Evolutionary conservation across 2,329 filamentous ascomycete genomes (phyloP).

Genomic region (Arthrobotrys pseudoclavata): DNA sequence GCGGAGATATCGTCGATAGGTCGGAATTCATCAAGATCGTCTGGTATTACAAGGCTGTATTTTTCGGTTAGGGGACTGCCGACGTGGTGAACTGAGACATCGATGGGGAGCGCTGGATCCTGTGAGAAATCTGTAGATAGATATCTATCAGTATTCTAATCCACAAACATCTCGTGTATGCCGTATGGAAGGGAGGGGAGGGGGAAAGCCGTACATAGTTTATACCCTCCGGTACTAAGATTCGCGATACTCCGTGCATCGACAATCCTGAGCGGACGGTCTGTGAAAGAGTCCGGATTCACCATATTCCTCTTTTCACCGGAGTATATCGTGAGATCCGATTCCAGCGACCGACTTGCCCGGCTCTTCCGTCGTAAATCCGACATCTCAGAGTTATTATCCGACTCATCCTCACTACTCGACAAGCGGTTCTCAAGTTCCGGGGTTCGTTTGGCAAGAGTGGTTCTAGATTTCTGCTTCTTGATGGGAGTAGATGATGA

Average conservation of each 20-base stretch:
- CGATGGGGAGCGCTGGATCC: constrained; percentile 69
- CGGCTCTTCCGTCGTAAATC: constrained; percentile 57
- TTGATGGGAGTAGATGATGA: constrained; percentile 58
- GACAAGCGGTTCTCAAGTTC: constrained; percentile 65
- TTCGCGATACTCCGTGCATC: constrained; percentile 69
- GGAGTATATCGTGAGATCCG: constrained; percentile 67
- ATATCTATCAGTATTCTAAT: background rate
- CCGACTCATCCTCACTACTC: constrained; percentile 64
- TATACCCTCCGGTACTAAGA: constrained; percentile 66
- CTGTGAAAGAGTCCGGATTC: constrained; percentile 67
- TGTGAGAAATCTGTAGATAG: constrained; percentile 65
- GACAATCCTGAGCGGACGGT: constrained; percentile 69
- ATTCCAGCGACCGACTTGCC: constrained; percentile 61
- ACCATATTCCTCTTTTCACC: constrained; percentile 68
- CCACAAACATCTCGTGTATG: background rate
- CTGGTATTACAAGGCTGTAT: constrained; percentile 83
- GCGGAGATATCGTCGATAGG: constrained; percentile 83
- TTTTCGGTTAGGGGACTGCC: constrained; percentile 78
- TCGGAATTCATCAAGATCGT: constrained; percentile 82
- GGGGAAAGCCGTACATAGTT: constrained; percentile 61
- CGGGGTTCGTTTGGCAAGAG: constrained; percentile 51
- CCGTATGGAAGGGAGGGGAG: background rate
- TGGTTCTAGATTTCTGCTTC: constrained; percentile 55
- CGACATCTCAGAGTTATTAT: constrained; percentile 59
- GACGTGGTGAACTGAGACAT: constrained; percentile 85